phyloP scores from a whole-genome alignment of 352 stramenopile genomes.

The Stramenopiles sp. region DNA sequence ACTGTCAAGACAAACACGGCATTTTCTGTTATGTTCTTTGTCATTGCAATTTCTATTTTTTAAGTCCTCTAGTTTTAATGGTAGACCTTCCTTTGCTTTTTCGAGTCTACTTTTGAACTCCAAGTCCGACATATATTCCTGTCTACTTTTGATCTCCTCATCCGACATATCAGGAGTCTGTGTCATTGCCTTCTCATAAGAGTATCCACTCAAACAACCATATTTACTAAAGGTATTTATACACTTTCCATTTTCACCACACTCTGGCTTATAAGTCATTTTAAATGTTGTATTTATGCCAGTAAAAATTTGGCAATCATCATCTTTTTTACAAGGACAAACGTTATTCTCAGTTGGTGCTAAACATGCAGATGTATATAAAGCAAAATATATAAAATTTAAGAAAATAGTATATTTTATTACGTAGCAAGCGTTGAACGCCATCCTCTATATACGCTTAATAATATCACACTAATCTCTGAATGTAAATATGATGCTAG shows the following conservation, averaged over 20 bases:
- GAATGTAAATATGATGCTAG: no score
- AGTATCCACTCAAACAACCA: slow-evolving; percentile 1
- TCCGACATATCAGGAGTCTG: no score
- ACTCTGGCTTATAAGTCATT: not conserved
- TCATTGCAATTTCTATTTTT: not conserved
- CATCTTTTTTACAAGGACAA: slow-evolving; percentile 3
- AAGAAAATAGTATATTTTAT: no score
- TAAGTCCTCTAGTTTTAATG: not conserved
- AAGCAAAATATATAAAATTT: no score
- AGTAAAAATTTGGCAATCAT: not conserved
- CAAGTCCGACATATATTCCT: no score
- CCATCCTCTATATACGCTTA: no score
- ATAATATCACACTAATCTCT: no score
- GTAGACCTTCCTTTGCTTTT: not conserved
- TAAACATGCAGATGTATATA: no score
- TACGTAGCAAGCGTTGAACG: no score
- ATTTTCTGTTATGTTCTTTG: not conserved
- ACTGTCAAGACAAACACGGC: not conserved
- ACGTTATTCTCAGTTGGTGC: no score
- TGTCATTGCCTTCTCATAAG: no score
- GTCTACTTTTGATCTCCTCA: no score
- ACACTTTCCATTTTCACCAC: not conserved
- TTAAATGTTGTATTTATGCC: not conserved
- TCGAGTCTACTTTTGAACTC: not conserved
- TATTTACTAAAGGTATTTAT: not conserved